A percentile compares a stretch with the other conserved stretches of the same genome.
phyloP scores from a whole-genome alignment of 83 land plant species.

The Larix sibirica region DNA sequence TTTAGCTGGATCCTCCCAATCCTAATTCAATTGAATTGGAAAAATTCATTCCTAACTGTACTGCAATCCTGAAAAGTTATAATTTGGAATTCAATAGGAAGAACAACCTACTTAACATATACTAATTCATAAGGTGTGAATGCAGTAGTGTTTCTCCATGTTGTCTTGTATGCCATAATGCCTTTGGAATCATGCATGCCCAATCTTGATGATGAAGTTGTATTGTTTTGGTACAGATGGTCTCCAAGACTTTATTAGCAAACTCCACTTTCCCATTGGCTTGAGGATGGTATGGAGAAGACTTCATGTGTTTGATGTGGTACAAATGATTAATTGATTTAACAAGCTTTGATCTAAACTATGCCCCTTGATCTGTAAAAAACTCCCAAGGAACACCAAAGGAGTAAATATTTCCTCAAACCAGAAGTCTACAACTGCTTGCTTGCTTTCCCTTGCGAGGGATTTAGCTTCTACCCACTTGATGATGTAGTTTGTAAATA shows the following conservation, averaged over 20 bases:
- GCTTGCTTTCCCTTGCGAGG: background rate
- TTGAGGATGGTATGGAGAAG: background rate
- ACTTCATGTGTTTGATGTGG: background rate
- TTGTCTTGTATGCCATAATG: too few species aligned
- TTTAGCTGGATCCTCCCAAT: too few species aligned
- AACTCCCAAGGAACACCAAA: background rate
- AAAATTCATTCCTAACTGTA: too few species aligned
- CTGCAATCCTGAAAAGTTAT: too few species aligned
- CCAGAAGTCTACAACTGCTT: background rate
- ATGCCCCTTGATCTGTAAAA: background rate
- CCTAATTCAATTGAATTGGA: too few species aligned
- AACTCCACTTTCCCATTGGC: background rate
- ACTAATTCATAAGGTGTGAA: too few species aligned
- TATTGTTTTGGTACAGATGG: too few species aligned
- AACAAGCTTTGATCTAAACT: background rate
- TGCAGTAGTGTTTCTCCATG: too few species aligned
- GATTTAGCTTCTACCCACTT: background rate
- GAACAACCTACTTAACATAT: too few species aligned
- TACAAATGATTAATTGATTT: background rate
- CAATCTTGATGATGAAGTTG: too few species aligned
- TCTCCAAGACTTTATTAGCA: background rate
- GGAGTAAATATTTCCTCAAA: background rate
- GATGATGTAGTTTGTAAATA: background rate
- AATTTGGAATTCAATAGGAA: too few species aligned
- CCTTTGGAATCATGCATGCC: too few species aligned